These are phyloP conservation scores for Irpex rosettiformis DNA, from an alignment of 1,284 basidiomycete genomes.

Conservation along the genomic window DNA sequence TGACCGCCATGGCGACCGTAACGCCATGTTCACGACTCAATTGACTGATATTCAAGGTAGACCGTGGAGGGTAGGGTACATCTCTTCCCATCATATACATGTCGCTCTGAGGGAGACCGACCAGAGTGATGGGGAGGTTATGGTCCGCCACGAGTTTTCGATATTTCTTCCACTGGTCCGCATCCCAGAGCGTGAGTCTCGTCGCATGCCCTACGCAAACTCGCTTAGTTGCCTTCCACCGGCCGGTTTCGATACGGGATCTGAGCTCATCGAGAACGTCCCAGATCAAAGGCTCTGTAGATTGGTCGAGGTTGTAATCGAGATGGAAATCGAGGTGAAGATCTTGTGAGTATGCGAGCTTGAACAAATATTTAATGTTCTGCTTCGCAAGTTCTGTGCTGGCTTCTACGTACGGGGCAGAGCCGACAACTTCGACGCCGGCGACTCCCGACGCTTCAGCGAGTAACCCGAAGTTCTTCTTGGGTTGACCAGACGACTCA, in stretches of 20 bases:
- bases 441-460: slow-evolving; percentile 32
- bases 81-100: slow-evolving; percentile 61
- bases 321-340: slow-evolving; percentile 62
- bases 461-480: slow-evolving; percentile 44
- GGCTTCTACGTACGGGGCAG: slow-evolving; percentile 62
- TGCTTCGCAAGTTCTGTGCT: slow-evolving; percentile 40
- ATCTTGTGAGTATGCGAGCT: slow-evolving; percentile 36
- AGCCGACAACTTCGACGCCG: slow-evolving; percentile 51
- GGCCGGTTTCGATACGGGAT: slow-evolving; percentile 18
- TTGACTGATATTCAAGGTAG: slow-evolving; percentile 50
- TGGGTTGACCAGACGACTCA: slow-evolving; percentile 31
- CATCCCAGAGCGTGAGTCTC: slow-evolving; percentile 48
- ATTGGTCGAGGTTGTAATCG: slow-evolving; percentile 57
- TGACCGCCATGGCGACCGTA: slow-evolving; percentile 53
- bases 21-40: slow-evolving; percentile 43
- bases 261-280: slow-evolving; percentile 42
- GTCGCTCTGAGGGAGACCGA: slow-evolving; percentile 60
- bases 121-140: slow-evolving; percentile 45
- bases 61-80: slow-evolving; percentile 32
- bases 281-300: slow-evolving; percentile 50
- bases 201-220: slow-evolving; percentile 62
- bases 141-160: slow-evolving; percentile 31
- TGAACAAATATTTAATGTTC: slow-evolving; percentile 53
- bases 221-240: slow-evolving; percentile 23
- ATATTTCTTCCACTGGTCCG: slow-evolving; percentile 36